Percentiles rank a stretch among this genome's conserved stretches.
Evolutionary conservation across 2,329 filamentous ascomycete genomes (phyloP).

Genomic region (Zasmidium citrigriseum): DNA sequence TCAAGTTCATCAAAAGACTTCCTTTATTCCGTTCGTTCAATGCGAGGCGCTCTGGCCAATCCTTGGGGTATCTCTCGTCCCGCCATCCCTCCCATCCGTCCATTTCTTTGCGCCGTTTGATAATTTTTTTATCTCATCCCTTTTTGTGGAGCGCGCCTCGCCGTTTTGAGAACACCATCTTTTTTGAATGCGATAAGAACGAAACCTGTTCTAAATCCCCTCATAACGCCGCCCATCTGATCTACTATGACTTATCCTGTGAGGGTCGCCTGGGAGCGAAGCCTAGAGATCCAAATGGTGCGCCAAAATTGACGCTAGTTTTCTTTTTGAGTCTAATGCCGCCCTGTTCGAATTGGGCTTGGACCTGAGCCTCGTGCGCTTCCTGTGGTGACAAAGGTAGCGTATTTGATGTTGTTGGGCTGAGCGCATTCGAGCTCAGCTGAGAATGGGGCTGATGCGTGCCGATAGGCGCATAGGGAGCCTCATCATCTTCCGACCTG

Average conservation of each 20-base stretch:
- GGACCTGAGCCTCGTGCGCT: slow-evolving; percentile 27
- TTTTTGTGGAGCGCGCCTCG: not conserved
- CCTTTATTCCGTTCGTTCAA: not conserved
- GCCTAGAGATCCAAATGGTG: slow-evolving; percentile 36
- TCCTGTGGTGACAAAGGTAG: slow-evolving; percentile 24
- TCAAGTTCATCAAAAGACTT: not conserved
- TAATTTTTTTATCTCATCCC: not conserved
- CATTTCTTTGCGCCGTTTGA: not conserved
- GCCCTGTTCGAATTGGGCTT: slow-evolving; percentile 31
- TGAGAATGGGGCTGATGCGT: slow-evolving; percentile 12
- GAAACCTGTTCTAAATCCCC: not conserved
- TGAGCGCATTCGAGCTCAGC: slow-evolving; percentile 19
- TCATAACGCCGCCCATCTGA: not conserved
- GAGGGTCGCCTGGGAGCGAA: slow-evolving; percentile 28
- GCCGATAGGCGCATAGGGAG: slow-evolving; percentile 12
- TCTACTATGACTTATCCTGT: slow-evolving; percentile 14
- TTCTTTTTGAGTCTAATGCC: slow-evolving; percentile 41
- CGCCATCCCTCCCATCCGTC: not conserved
- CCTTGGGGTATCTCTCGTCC: slow-evolving; percentile 13
- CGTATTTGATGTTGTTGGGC: slow-evolving; percentile 11
- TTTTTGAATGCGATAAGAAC: slow-evolving; percentile 1
- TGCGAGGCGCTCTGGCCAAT: slow-evolving; percentile 8
- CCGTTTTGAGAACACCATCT: not conserved
- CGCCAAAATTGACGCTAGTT: slow-evolving; percentile 38
- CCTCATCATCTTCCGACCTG: slow-evolving; percentile 5